Percentiles rank a stretch among this genome's conserved stretches.
Conservation (phyloP, 495 filamentous ascomycete species). For the Cercophora newfieldiana region DNA sequence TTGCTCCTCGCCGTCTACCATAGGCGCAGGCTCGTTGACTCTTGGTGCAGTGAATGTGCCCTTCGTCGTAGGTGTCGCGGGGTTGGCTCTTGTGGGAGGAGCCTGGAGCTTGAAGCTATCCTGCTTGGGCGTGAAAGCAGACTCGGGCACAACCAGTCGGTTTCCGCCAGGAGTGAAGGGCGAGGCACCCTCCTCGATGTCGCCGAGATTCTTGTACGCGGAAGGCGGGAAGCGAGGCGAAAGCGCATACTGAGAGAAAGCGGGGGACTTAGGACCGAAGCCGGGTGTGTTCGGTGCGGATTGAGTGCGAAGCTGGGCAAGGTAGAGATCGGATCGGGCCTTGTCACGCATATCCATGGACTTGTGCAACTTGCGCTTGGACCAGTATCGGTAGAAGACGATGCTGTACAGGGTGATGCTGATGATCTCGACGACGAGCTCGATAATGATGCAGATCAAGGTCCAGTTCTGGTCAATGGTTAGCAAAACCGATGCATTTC, state of each 20-base stretch:
- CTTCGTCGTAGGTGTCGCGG: conserved; percentile 72
- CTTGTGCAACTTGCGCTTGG: conserved; percentile 90
- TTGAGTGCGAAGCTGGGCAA: conserved; percentile 88
- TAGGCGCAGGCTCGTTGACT: conserved; percentile 48
- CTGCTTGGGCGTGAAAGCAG: conserved; percentile 42
- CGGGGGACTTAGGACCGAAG: conserved; percentile 65
- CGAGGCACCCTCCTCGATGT: conserved; percentile 47
- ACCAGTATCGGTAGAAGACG: conserved; percentile 94
- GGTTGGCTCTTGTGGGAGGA: conserved; percentile 73
- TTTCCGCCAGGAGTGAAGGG: conserved; percentile 50
- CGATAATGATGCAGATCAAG: conserved; percentile 94
- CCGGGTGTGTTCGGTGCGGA: conserved; percentile 94
- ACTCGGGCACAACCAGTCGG: conserved; percentile 44
- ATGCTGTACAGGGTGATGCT: conserved; percentile 90
- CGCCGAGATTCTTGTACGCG: conserved; percentile 47
- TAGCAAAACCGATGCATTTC: conserved; percentile 19
- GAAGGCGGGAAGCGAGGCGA: conserved; percentile 57
- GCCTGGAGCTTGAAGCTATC: conserved; percentile 78
- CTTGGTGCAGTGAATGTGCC: conserved; percentile 30
- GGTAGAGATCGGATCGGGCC: conserved; percentile 90
- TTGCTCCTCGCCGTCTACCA: conserved; percentile 62
- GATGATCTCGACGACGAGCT: conserved; percentile 89
- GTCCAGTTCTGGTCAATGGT: conserved; percentile 73
- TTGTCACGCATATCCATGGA: conserved; percentile 94
- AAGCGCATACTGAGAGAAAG: conserved; percentile 53